Base-by-base conservation (phyloP, 2,329 filamentous ascomycete genomes). In the Cyphellophora attinorum region DNA sequence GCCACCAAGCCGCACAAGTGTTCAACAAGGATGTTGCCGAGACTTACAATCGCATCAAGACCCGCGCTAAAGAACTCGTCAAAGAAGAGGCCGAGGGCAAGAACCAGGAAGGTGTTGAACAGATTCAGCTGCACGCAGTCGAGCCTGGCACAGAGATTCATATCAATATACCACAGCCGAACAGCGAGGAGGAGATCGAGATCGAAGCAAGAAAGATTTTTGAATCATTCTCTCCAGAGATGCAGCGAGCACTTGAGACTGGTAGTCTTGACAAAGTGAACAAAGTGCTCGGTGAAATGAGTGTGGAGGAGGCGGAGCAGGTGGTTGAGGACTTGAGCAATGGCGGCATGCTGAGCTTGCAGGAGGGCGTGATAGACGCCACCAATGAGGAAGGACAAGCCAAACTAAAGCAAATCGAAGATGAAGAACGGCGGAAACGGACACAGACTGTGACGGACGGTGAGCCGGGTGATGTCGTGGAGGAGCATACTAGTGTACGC, bases 71-170 rank as follows among this genome's bases (percentile, higher is more conserved):
- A 5, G 84, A 93, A 58, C 80, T 94, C 44, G 68, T 66, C 27
- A 74, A 73, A 43, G 69, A 81, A 48, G 60, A 67, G 38, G 62
- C 68, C 29, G 68, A 64, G 5, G 67, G 66, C 13, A 57, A 60
- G 29, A 65, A 65, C 5, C 61, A 61, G 2, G 74, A 70, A 15
- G 85, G 81, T 13, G 81, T 93, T 6, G 91, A 98, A 64, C 89
- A 95, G 60, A 98, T 98, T 48, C 93, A 98, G 61, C 72, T 98
- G 30, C 91, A 98, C 56, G 89, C 91, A 11, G 88, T 98, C 8
- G 86, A 95, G 57, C 89, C 89, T 0, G 82, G 81, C 31, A 95
- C 89, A 3, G 80, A 83, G 41, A 95, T 98, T 57, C 83, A 84
- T 55, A 95, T 96, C 58, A 74, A 64, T 35, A 80, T 93, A 25